phyloP scores from a whole-genome alignment of 1,284 basidiomycete genomes.

The Chalciporus sp. region DNA sequence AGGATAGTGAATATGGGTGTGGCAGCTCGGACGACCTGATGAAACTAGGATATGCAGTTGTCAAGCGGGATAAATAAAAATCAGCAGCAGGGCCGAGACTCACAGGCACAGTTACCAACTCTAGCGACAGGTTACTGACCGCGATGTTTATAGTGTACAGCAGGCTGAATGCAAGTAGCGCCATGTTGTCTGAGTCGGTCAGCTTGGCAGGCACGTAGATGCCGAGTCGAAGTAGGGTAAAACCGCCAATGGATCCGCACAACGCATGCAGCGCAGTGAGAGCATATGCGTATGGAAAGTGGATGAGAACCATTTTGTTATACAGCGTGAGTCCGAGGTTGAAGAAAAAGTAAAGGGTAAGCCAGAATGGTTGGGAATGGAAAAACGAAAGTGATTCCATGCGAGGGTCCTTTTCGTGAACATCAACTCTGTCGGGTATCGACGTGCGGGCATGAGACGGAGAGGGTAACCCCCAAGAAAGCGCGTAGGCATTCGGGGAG shows the following conservation, averaged over 20 bases:
- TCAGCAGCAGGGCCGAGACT: conserved; percentile 39
- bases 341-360: conserved; percentile 83
- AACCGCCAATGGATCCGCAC: conserved; percentile 83
- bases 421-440: neutral
- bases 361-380: conserved; percentile 57
- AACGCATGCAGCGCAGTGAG: conserved; percentile 85
- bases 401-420: conserved; percentile 4
- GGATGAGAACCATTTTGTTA: conserved; percentile 88
- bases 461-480: conserved; percentile 27
- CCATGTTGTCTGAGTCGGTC: conserved; percentile 56
- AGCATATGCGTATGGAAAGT: conserved; percentile 92
- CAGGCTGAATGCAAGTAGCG: conserved; percentile 78
- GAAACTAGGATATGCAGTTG: conserved; percentile 59
- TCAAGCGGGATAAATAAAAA: conserved; percentile 1
- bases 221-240: conserved; percentile 60
- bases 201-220: conserved; percentile 65
- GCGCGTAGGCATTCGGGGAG: conserved; percentile 6
- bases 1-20: conserved; percentile 89
- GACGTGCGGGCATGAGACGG: conserved; percentile 13
- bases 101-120: conserved; percentile 89
- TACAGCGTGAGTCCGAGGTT: conserved; percentile 90
- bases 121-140: conserved; percentile 86
- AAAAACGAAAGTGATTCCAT: conserved; percentile 22
- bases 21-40: conserved; percentile 92
- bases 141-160: conserved; percentile 92